phyloP scores from a whole-genome alignment of 2,329 filamentous ascomycete species.

The Magnaporthiopsis poae region DNA sequence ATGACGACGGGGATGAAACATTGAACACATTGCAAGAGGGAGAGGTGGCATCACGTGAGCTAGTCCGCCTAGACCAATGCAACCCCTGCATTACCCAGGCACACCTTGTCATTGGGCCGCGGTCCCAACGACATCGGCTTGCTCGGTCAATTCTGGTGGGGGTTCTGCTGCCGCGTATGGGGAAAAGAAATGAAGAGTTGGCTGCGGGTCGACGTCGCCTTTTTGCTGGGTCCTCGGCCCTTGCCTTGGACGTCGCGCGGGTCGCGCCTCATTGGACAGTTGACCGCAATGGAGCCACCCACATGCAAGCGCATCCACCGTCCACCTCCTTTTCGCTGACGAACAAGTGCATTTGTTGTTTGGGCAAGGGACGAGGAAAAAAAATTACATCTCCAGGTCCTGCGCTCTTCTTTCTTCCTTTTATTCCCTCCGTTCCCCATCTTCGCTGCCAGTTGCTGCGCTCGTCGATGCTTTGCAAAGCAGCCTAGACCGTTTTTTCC shows the following conservation, averaged over 20 bases:
- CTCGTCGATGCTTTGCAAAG: constrained; percentile 10
- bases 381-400: not conserved
- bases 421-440: constrained; percentile 9
- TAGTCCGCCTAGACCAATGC: not conserved
- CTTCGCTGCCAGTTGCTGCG: constrained; percentile 15
- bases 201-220: not conserved
- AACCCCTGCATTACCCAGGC: not conserved
- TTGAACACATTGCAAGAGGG: not conserved
- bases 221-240: not conserved
- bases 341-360: not conserved
- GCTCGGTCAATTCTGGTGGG: not conserved
- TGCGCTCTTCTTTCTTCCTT: constrained; percentile 14
- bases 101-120: not conserved
- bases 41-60: not conserved
- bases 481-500: constrained; percentile 18
- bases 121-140: not conserved
- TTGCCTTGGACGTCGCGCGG: not conserved
- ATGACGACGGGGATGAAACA: not conserved
- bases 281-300: not conserved
- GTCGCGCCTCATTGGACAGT: not conserved
- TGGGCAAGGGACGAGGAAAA: not conserved
- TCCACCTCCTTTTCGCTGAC: constrained; percentile 3
- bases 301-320: not conserved
- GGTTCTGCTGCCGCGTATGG: not conserved
- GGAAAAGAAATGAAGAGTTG: not conserved